These are phyloP conservation scores for Cystobasidium slooffiae DNA, from an alignment of 1,284 basidiomycete genomes.

Conservation along the genomic window DNA sequence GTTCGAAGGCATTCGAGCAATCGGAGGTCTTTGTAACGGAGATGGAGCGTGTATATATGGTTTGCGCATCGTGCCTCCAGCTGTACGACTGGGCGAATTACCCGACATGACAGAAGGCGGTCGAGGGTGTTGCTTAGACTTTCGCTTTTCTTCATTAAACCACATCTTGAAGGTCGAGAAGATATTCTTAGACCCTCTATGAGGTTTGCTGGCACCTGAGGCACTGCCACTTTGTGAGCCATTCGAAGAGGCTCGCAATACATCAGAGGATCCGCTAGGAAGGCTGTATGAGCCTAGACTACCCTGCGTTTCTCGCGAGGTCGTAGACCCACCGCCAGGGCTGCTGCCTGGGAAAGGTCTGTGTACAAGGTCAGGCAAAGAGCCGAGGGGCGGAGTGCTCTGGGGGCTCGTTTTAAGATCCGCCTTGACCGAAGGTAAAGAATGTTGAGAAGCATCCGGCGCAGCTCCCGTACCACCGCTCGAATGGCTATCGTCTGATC, in stretches of 20 bases:
- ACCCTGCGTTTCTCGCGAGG: slow-evolving; percentile 50
- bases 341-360: slow-evolving; percentile 43
- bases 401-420: not conserved
- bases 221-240: not conserved
- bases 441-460: not conserved
- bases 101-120: slow-evolving; percentile 41
- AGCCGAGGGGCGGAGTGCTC: slow-evolving; percentile 3
- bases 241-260: not conserved
- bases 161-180: slow-evolving; percentile 60
- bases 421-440: not conserved
- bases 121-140: slow-evolving; percentile 52
- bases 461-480: not conserved
- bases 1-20: slow-evolving; percentile 56
- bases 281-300: slow-evolving; percentile 40
- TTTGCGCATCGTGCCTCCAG: slow-evolving; percentile 14
- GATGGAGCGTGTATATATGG: slow-evolving; percentile 44
- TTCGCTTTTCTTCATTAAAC: slow-evolving; percentile 60
- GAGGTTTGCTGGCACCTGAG: slow-evolving; percentile 21
- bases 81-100: slow-evolving; percentile 51
- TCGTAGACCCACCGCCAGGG: slow-evolving; percentile 46
- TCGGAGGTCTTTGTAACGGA: slow-evolving; percentile 44
- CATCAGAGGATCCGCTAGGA: slow-evolving; percentile 3
- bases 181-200: slow-evolving; percentile 52
- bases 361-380: slow-evolving; percentile 24
- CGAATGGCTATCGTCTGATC: not conserved